These are phyloP conservation scores for Rhinocladiella mackenziei DNA, from an alignment of 2,329 filamentous ascomycete species.

Conservation along the genomic window DNA sequence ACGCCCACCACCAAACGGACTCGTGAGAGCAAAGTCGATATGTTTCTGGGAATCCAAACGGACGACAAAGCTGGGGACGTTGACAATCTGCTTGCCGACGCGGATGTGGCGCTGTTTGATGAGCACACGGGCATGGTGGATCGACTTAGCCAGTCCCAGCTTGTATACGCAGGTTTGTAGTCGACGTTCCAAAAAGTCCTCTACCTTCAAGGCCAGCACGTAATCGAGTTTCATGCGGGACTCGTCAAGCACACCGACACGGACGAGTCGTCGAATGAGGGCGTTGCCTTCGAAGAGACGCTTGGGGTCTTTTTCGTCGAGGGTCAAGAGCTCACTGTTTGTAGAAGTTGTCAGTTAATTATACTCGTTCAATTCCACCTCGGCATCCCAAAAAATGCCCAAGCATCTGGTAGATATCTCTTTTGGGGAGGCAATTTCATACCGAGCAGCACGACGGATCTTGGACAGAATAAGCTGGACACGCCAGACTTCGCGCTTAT, in stretches of 20 bases:
- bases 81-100: slow-evolving; percentile 99
- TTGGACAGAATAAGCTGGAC: slow-evolving; percentile 99
- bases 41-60: slow-evolving; percentile 99
- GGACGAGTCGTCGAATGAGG: slow-evolving; percentile 99
- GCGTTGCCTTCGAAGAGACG: slow-evolving; percentile 99
- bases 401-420: not conserved
- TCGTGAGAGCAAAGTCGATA: slow-evolving; percentile 98
- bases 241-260: slow-evolving; percentile 99
- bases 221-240: slow-evolving; percentile 99
- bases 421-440: slow-evolving; percentile 35
- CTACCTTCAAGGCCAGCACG: slow-evolving; percentile 97
- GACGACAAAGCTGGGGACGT: slow-evolving; percentile 98
- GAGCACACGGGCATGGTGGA: slow-evolving; percentile 99
- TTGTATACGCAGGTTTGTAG: slow-evolving; percentile 99
- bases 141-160: slow-evolving; percentile 99
- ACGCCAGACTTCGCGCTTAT: slow-evolving; percentile 99
- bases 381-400: not conserved
- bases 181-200: slow-evolving; percentile 99
- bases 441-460: slow-evolving; percentile 99
- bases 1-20: slow-evolving; percentile 94
- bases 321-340: slow-evolving; percentile 92
- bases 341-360: slow-evolving; percentile 22
- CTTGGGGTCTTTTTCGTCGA: slow-evolving; percentile 99
- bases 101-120: slow-evolving; percentile 99
- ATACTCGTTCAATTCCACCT: no score